phyloP scores from a whole-genome alignment of 345 rosid species.

The Clarkia xantiana region DNA sequence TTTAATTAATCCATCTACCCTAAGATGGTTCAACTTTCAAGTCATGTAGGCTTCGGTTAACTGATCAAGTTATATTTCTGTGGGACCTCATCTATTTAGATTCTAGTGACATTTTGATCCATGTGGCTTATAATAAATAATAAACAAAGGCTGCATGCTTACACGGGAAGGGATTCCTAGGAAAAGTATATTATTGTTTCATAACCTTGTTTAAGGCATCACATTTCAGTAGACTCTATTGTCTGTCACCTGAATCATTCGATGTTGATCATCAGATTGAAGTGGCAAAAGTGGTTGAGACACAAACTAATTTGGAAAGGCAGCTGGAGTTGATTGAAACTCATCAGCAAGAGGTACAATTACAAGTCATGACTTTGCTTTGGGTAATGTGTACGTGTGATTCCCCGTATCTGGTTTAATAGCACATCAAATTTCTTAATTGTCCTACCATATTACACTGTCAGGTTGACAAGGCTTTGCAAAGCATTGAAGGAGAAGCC shows the following conservation, averaged over 20 bases:
- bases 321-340: constrained; percentile 91
- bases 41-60: background rate
- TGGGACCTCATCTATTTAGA: too few species aligned
- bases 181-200: too few species aligned
- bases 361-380: background rate
- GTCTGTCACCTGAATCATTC: too few species aligned
- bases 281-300: constrained; percentile 96
- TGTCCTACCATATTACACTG: background rate
- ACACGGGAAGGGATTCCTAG: too few species aligned
- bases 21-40: background rate
- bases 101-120: too few species aligned
- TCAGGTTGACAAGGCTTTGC: constrained; percentile 86
- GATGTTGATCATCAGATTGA: constrained; percentile 40
- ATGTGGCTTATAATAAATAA: too few species aligned
- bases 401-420: background rate
- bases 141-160: too few species aligned
- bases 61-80: too few species aligned
- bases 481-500: constrained; percentile 86
- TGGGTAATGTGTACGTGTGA: background rate
- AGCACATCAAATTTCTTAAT: background rate
- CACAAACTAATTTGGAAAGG: constrained; percentile 67
- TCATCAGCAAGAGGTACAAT: constrained; percentile 84
- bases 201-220: too few species aligned
- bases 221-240: too few species aligned
- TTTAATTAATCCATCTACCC: constrained; percentile 1